Conservation (phyloP, 1,284 basidiomycete genomes). For the Phylloporus sp. region DNA sequence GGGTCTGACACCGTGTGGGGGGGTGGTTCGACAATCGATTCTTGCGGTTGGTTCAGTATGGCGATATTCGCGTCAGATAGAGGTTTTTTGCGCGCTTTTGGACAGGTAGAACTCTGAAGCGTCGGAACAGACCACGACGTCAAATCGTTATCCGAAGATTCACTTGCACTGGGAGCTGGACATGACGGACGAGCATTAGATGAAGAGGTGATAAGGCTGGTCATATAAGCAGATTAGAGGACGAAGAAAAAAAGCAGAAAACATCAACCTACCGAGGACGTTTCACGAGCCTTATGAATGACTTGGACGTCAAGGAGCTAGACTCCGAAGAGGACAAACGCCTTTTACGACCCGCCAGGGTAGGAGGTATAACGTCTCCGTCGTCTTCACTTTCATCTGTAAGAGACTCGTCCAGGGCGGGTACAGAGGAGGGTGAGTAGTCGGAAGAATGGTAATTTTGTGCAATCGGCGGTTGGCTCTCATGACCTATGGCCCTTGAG, state of each 20-base stretch:
- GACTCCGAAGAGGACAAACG: conserved; percentile 3
- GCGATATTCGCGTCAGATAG: conserved; percentile 38
- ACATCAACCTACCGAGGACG: conserved; percentile 15
- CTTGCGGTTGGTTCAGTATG: conserved; percentile 36
- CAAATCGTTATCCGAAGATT: no score
- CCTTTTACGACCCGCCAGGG: conserved; percentile 30
- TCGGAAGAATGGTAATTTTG: conserved; percentile 7
- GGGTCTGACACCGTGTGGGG: conserved; percentile 41
- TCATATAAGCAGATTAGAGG: no score
- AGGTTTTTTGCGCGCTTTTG: conserved; percentile 37
- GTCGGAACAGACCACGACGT: no score
- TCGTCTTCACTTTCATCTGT: conserved; percentile 17
- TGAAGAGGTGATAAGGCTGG: no score
- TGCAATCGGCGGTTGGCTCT: not conserved
- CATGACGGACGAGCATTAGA: no score
- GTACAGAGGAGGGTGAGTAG: not conserved
- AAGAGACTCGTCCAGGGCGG: not conserved
- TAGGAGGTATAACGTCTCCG: conserved; percentile 4
- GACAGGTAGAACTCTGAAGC: no score
- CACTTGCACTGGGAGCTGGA: no score
- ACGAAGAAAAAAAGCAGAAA: not conserved
- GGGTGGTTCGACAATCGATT: conserved; percentile 10
- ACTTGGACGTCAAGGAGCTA: not conserved
- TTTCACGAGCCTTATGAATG: not conserved
- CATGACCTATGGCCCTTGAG: not conserved